Evolutionary conservation across 495 filamentous ascomycete genomes (phyloP), one percentile per base, ranked within the genome.

Genomic region (Aspergillus heteromorphus): DNA sequence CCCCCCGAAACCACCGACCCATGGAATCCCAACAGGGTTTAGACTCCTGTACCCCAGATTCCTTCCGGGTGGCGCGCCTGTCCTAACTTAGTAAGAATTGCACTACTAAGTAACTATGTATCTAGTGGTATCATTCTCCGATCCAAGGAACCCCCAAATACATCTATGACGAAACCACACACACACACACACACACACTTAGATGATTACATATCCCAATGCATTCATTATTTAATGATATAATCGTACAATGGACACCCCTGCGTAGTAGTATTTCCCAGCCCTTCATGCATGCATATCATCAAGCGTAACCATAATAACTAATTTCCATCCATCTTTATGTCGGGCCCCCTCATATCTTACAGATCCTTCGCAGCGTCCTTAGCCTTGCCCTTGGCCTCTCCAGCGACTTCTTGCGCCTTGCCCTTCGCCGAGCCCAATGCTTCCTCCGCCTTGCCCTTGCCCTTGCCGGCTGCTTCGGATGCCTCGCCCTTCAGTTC

Each of bases 401-500:
- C 41, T 29, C 47, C 48, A 29, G 43, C 48, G 18, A 41, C 19
- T 41, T 61, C 54, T 18, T 57, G 42, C 14, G 49, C 60, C 40
- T 57, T 60, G 27, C 58, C 58, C 58, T 68, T 70, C 6, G 49
- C 57, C 60, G 72, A 66, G 19, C 73, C 77, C 16, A 65, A 48
- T 14, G 67, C 38, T 45, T 79, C 67, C 21, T 67, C 51, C 0
- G 72, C 74, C 63, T 74, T 72, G 9, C 73, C 75, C 62, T 76
- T 70, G 9, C 55, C 61, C 53, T 76, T 58, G 4, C 63, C 62
- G 0, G 67, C 69, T 25, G 57, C 43, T 43, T 72, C 66, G 6
- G 66, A 60, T 0, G 77, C 78, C 21, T 82, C 70, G 1, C 73
- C 73, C 55, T 69, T 69, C 48, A 70, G 31, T 19, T 74, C 65